Percentiles rank a stretch among this genome's conserved stretches.
phyloP scores from a whole-genome alignment of 306 rosid species.

The Dryas alaskensis region DNA sequence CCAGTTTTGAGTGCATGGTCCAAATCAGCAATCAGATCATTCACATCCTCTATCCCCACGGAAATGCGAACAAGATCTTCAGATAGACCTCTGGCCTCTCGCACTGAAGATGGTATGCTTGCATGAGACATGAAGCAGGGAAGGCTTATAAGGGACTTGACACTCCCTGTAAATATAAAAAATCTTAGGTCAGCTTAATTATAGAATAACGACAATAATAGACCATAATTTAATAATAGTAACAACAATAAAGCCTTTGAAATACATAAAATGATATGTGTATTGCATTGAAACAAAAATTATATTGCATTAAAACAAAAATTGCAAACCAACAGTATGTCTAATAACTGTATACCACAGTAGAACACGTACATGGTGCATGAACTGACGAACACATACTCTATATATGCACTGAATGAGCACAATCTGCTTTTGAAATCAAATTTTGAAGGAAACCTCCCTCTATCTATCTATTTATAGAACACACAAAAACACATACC shows the following conservation, averaged over 20 bases:
- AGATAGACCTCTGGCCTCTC: constrained; percentile 75
- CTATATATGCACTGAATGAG: neutral
- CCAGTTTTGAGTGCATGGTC: constrained; percentile 66
- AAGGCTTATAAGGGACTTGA: constrained; percentile 86
- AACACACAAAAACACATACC: neutral
- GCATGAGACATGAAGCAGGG: constrained; percentile 91
- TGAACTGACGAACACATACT: neutral
- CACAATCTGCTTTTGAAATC: neutral
- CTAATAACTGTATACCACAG: neutral
- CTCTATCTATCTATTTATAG: neutral
- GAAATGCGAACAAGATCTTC: constrained; percentile 83
- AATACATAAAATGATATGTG: neutral
- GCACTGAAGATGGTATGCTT: constrained; percentile 71
- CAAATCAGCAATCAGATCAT: constrained; percentile 72
- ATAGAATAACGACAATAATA: neutral
- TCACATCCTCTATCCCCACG: constrained; percentile 81
- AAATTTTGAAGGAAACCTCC: neutral
- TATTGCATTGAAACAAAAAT: neutral
- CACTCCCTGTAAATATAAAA: constrained; percentile 58
- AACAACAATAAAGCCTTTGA: neutral
- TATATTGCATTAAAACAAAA: neutral
- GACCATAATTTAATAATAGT: neutral
- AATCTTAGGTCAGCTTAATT: neutral
- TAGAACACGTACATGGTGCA: neutral
- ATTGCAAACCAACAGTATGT: neutral